These are phyloP conservation scores for Berkeleyomyces basicola DNA, from an alignment of 2,329 filamentous ascomycete genomes.

Conservation along the genomic window DNA sequence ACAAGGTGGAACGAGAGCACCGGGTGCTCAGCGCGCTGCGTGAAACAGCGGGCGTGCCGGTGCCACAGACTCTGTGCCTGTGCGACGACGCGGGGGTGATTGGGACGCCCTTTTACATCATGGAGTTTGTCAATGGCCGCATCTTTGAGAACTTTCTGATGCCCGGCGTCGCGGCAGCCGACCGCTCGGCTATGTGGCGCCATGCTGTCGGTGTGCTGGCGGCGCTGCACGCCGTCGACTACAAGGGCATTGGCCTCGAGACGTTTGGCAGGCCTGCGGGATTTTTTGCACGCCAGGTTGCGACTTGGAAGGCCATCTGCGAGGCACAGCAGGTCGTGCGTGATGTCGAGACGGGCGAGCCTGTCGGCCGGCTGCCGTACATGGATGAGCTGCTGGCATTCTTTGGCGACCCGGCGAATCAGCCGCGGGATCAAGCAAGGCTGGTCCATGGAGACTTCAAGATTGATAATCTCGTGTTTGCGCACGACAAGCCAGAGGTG, in stretches of 20 bases:
- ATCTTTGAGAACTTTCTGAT: slow-evolving; percentile 83
- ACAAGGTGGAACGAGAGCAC: slow-evolving; percentile 93
- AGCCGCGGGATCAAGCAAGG: slow-evolving; percentile 61
- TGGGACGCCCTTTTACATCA: slow-evolving; percentile 90
- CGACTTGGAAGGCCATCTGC: slow-evolving; percentile 66
- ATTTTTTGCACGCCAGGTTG: slow-evolving; percentile 76
- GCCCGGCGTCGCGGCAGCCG: slow-evolving; percentile 46
- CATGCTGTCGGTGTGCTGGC: slow-evolving; percentile 71
- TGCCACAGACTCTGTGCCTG: slow-evolving; percentile 66
- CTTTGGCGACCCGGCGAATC: slow-evolving; percentile 50
- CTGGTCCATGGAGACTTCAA: slow-evolving; percentile 95
- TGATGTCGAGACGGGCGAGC: slow-evolving; percentile 59
- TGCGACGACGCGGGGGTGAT: slow-evolving; percentile 70
- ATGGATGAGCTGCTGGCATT: slow-evolving; percentile 66
- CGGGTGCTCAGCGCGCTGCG: slow-evolving; percentile 67
- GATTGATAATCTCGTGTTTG: slow-evolving; percentile 80
- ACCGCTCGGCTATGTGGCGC: slow-evolving; percentile 63
- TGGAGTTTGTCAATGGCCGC: slow-evolving; percentile 86
- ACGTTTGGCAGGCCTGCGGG: slow-evolving; percentile 55
- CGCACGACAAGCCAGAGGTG: slow-evolving; percentile 71
- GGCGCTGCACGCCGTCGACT: slow-evolving; percentile 62
- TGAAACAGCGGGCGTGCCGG: slow-evolving; percentile 57
- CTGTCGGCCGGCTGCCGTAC: slow-evolving; percentile 70
- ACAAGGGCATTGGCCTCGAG: slow-evolving; percentile 48
- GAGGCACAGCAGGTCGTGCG: slow-evolving; percentile 56